Base-by-base conservation (phyloP, 495 filamentous ascomycete genomes). In the Penicillium waksmanii region DNA sequence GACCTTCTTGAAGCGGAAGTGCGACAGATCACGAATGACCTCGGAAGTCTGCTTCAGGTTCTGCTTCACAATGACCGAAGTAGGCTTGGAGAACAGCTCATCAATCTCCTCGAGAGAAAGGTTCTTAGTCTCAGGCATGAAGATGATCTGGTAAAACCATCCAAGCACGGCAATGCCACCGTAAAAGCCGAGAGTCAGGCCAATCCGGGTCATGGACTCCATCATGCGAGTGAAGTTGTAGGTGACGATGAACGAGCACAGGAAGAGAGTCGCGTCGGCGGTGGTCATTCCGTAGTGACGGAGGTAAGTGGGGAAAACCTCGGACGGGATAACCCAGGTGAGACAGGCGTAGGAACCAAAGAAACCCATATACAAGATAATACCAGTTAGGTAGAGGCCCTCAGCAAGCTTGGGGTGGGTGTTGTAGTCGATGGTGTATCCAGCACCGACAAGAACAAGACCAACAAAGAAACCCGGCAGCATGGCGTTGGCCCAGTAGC, bases 41-140 rank as follows among this genome's bases (percentile, higher is more conserved):
- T 73, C 40, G 2, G 64, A 57, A 48, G 72, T 75, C 53, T 74
- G 77, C 56, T 75, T 76, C 31, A 75, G 35, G 44, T 85, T 84
- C 69, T 80, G 66, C 62, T 68, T 68, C 2, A 85, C 82, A 56
- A 87, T 75, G 51, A 80, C 72, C n/a, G 77, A 74, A 5, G 84
- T 85, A 15, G 83, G 82, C 66, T 78, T 70, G 4, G 73, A 75
- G 70, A 87, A 85, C 18, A 86, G 66, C 59, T 82, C 74, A 64
- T 87, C 82, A 50, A 87, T 85, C 66, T 86, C 83, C 70, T 87
- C 84, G 0, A 86, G 70, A n/a, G 82, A 80, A 71, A 82, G 82
- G 61, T 86, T 84, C 73, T 85, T 85, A 3, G 84, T 87, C 73
- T 87, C 84, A 0, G 83, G 83, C 83, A 85, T 86, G 68, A 87